Evolutionary conservation across 306 rosid species (phyloP).

Genomic region (Lupinus albus): DNA sequence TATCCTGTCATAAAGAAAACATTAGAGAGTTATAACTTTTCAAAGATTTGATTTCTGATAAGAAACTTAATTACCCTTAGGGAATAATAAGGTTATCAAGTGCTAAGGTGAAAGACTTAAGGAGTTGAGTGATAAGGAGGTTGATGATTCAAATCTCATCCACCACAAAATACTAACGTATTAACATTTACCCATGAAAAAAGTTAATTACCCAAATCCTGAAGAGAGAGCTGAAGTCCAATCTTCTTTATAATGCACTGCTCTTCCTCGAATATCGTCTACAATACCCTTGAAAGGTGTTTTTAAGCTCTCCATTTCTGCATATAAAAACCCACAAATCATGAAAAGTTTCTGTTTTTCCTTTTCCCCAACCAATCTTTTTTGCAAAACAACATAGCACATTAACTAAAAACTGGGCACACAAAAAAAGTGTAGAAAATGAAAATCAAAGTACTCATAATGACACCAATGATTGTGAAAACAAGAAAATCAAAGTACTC

Average conservation of each 20-base stretch:
- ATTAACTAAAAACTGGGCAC: not conserved
- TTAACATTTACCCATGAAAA: no score
- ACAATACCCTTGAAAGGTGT: slow-evolving; percentile 68
- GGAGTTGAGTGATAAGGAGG: no score
- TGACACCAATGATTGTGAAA: not conserved
- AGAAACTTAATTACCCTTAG: slow-evolving; percentile 54
- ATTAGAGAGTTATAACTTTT: slow-evolving; percentile 4
- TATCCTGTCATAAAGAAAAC: slow-evolving; percentile 49
- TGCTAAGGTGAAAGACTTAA: no score
- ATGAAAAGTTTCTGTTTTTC: not conserved
- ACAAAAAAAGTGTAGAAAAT: not conserved
- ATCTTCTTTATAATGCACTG: slow-evolving; percentile 65
- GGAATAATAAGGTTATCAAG: no score
- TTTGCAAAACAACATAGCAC: not conserved
- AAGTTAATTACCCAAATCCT: slow-evolving; percentile 61
- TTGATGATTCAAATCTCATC: no score
- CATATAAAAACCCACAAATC: not conserved
- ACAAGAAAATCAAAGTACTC: not conserved
- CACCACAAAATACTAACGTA: no score
- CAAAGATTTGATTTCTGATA: not conserved
- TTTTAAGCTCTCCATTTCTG: slow-evolving; percentile 59
- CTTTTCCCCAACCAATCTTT: not conserved
- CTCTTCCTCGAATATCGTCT: slow-evolving; percentile 64
- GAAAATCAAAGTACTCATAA: not conserved
- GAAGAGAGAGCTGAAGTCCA: slow-evolving; percentile 65